Evolutionary conservation across 768 basidiomycete species (phyloP), one percentile per base, ranked within the genome.

Genomic region (Tricholoma sp.): DNA sequence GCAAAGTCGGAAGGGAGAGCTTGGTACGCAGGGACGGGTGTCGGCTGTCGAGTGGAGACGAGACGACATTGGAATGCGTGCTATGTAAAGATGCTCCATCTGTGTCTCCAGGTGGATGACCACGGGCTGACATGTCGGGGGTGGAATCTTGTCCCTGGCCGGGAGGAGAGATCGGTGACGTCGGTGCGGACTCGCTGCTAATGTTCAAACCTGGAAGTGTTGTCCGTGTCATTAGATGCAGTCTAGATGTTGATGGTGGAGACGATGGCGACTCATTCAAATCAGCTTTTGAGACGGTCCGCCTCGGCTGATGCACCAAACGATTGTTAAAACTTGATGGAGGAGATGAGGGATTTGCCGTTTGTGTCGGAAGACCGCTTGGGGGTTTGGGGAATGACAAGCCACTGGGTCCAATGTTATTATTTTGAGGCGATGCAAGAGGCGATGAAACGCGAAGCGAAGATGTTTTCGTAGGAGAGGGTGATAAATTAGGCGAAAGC

Each of bases 1-100:
- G 78, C 5, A 91, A 74, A 50, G 81, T 84, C 1, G 88, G 86
- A 4, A 91, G 72, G 29, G 87, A 89, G 7, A 91, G 73, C 63
- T 89, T 91, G 0, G 79, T 76, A 5, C 80, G 79, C 10, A 89
- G 69, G 0, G 81, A 78, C 2, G 66, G 56, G 24, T 75, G 74
- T 3, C 80, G 77, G 0, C 56, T 68, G 1, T 78, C 62, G 19
- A 58, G 71, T 1, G 75, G 70, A 1, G 80, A 77, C 2, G 81
- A 78, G 1, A 66, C 51, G 11, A 74, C 57, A 34, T 73, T 67
- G 7, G 72, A 71, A 11, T 70, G 72, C 1, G 73, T 72, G 54
- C 71, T 78, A 31, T 66, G 68, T 19, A 73, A 50, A 1, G 75
- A 75, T 2, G 61, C 24, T 4, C 66, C 50, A 51, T 69, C 65